Evolutionary conservation across 1,139 yeast species (phyloP).

Genomic region (Blastobotrys serpentis): DNA sequence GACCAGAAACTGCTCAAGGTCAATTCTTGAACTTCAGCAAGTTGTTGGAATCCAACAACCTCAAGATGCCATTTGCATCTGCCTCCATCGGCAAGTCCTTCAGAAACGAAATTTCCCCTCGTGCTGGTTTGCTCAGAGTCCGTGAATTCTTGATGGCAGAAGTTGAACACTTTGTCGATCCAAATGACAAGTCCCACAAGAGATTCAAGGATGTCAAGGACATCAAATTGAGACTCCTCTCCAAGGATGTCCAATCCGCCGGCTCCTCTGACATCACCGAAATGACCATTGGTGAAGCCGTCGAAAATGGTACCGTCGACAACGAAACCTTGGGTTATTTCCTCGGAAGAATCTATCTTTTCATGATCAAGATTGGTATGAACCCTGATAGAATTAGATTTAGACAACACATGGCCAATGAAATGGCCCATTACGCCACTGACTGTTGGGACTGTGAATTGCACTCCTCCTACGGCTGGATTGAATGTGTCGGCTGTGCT

Average conservation of each 20-base stretch:
- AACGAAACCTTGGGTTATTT: constrained; percentile 97
- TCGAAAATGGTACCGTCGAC: constrained; percentile 80
- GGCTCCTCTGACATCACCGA: constrained; percentile 72
- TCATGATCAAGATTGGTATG: constrained; percentile 86
- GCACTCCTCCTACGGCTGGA: constrained; percentile 96
- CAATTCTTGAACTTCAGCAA: constrained; percentile 95
- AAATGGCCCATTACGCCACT: constrained; percentile 99
- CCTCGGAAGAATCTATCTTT: constrained; percentile 84
- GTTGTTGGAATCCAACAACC: constrained; percentile 90
- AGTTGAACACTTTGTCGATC: constrained; percentile 98
- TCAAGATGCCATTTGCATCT: constrained; percentile 97
- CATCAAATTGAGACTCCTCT: constrained; percentile 70
- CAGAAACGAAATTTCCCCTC: constrained; percentile 98
- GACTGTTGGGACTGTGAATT: constrained; percentile 99
- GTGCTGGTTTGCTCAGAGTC: constrained; percentile 95
- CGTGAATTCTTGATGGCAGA: constrained; percentile 99
- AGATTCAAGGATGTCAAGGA: constrained; percentile 76
- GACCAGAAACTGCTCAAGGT: constrained; percentile 99
- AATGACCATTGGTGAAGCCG: constrained; percentile 86
- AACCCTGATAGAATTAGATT: constrained; percentile 81
- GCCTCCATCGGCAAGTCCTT: constrained; percentile 98
- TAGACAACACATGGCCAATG: constrained; percentile 98
- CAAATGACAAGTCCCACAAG: constrained; percentile 76
- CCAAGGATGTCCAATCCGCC: constrained; percentile 80
- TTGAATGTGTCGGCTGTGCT: constrained; percentile 99